Evolutionary conservation across 2,329 filamentous ascomycete species (phyloP), one percentile per base, ranked within the genome.

Genomic region (Anthostomella pinea): DNA sequence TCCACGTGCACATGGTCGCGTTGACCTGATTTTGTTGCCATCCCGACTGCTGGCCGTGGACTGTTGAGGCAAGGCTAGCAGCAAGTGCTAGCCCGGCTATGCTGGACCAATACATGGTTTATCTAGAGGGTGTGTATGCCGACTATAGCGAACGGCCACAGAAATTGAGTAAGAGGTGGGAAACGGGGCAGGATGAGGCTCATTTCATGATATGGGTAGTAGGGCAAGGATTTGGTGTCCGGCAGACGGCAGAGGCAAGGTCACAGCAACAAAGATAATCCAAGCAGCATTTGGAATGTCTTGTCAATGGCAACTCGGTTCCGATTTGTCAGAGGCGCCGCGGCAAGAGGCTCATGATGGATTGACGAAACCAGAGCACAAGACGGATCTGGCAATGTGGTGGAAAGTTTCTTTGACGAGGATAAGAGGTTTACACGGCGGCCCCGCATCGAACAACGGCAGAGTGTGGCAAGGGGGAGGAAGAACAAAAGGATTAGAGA

Each of bases 1-100:
- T 45, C 81, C 81, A 85, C 30, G 57, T 59, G 55, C 79, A 84
- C 55, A 85, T 75, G 10, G 72, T 73, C 5, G 74, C 67, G 51
- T 75, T 80, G 35, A 77, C 60, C 54, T 83, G 74, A 23, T 62
- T 58, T 2, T 57, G 28, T n/a, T 49, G 35, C 77, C 78, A 82
- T 60, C 59, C 57, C 35, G 65, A 52, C 54, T 66, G 60, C 41
- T 76, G 74, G 13, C 66, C 70, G 20, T 48, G 27, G 26, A 47
- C 61, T 19, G 57, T 35, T 27, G 53, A 54, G 28, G 49, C 53
- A 21, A 56, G 48, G 38, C 48, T 47, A 41, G 58, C 55, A 39
- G 54, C 29, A 29, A 61, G 41, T 26, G 53, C 52, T 39, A 59
- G 25, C 33, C 45, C 40, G 26, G 52, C 39, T 51, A 59, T 46